Evolutionary conservation across 768 basidiomycete species (phyloP), one percentile per base, ranked within the genome.

Genomic region (Tylopilus intermedius): DNA sequence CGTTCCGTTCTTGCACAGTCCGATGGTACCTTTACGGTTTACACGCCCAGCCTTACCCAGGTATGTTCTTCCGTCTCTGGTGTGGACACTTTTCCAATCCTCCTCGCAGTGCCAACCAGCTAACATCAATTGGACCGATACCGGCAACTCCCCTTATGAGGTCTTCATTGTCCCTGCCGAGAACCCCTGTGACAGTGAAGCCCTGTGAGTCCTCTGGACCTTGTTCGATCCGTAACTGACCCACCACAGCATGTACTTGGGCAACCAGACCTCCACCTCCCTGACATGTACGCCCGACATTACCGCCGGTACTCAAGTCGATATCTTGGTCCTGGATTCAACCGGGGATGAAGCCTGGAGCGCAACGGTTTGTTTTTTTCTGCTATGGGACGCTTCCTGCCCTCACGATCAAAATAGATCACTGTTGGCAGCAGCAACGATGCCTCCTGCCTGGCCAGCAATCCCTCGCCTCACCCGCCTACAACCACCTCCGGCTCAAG

Each of bases 291-390:
- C 61, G 5, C 71, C 72, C 44, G 55, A 60, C 41, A 38, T 88
- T 46, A 61, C 77, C 32, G 72, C 76, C 11, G 81, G 81, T 35
- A 74, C 73, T 21, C 55, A 71, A 27, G 72, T 84, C 37, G 64
- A 73, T 56, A 56, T 89, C 30, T 83, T 77, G 14, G 55, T 88
- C 15, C 66, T 77, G 54, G 86, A 88, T 62, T 60, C 68, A 2
- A 49, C 60, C 32, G 79, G 72, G 27, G 63, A 83, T 3, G 86
- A 89, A 59, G 86, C 78, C 3, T 91, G 88, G 88, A 82, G 79
- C 58, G 74, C 71, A 33, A 60, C 58, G 10, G 88, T 88, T 55
- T 63, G 81, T 75, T 15, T 55, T 42, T 40, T 44, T 13, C 39
- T 33, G 9, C 30, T 14, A 42, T 18, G 11, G 9, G 1, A 15